Base-by-base conservation (phyloP, 768 basidiomycete species). In the Glaciozyma antarctica region DNA sequence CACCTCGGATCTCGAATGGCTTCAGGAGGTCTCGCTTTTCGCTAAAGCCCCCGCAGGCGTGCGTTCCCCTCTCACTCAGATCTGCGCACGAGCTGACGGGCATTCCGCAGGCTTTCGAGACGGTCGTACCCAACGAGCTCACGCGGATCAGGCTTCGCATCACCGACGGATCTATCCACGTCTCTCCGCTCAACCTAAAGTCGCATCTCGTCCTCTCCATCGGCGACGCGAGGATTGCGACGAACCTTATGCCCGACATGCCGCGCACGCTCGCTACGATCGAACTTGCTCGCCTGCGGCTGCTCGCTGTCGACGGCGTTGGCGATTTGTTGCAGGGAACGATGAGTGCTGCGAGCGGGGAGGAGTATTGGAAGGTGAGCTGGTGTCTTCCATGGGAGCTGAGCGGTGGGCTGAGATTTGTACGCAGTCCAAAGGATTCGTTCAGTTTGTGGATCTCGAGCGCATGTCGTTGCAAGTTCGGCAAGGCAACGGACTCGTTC, bases 1-100 rank as follows among this genome's bases (percentile, higher is more conserved):
- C 30, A 34, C 28, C 5, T 0, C 32, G 41, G 34, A 60, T 51
- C 19, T 44, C 7, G 43, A 9, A 21, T 49, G 53, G 58, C 41
- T 45, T 13, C 52, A 47, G 5, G 32, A 64, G 3, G 22, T 49
- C 34, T 30, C 38, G 0, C 30, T 74, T 2, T 54, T 76, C 38
- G 78, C 79, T 22, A 90, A 89, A 75, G 84, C 90, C 32, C 95
- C 95, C 6, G 87, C 89, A 54, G 92, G 88, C 26, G 94, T 92
- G 76, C n/a, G 64, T 58, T 17, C 13, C 9, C 26, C 1, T 41
- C 9, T 3, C 0, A 22, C 32, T 34, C 43, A 21, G 12, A 48
- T 5, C 30, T 3, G 5, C 49, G 5, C 12, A 7, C 38, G 2
- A 6, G 32, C 38, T 41, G 38, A 41, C 38, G 0, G 38, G 28